A percentile compares a stretch with the other conserved stretches of the same genome.
These are phyloP conservation scores for Pinus albicaulis DNA, from an alignment of 75 land plant genomes.

Conservation along the genomic window DNA sequence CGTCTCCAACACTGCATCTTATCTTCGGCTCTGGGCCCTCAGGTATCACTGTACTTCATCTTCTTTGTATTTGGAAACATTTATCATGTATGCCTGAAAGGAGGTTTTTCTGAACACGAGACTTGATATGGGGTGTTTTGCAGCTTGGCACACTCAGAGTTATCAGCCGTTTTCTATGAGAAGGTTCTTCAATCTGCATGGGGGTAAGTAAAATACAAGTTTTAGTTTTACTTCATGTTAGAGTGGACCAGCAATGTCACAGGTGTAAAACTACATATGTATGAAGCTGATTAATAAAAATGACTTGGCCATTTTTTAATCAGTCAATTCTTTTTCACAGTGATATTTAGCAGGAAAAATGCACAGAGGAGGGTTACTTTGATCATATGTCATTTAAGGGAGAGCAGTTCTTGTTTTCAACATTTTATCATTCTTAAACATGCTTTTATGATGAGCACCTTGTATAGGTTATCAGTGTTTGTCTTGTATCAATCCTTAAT, in stretches of 20 bases:
- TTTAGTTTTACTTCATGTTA: not conserved
- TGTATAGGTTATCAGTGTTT: no score
- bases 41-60: constrained; percentile 39
- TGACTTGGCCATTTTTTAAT: not conserved
- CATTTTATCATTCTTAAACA: not conserved
- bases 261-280: not conserved
- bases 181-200: constrained; percentile 86
- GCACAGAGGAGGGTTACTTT: not conserved
- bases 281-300: not conserved
- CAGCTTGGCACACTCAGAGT: constrained; percentile 97
- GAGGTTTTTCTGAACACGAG: not conserved
- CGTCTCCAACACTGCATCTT: constrained; percentile 97
- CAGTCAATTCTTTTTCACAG: not conserved
- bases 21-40: constrained; percentile 97
- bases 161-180: constrained; percentile 96
- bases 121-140: constrained; percentile 9
- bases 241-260: not conserved
- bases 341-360: not conserved
- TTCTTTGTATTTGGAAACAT: not conserved
- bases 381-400: not conserved
- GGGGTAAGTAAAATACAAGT: constrained; percentile 51
- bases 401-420: not conserved
- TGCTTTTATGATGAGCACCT: not conserved
- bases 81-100: not conserved
- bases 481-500: no score